Conservation (phyloP, 345 rosid genomes). For the Bruguiera gymnorhiza region DNA sequence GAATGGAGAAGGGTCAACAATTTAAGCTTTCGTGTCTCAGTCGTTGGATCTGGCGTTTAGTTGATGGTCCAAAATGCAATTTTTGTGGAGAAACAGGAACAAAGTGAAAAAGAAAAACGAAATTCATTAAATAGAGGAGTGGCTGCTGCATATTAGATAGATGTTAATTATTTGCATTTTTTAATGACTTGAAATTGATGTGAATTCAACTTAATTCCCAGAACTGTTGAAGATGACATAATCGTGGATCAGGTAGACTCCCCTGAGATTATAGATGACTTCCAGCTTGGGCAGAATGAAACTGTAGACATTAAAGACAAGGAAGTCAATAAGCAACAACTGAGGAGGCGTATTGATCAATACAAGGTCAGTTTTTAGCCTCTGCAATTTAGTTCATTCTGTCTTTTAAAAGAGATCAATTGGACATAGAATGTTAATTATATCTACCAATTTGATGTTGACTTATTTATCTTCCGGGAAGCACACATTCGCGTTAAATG, state of each 20-base stretch:
- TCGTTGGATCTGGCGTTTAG: too few relatives aligned
- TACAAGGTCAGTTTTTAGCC: slow-evolving; percentile 51
- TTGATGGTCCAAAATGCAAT: too few relatives aligned
- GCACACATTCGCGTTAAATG: too few relatives aligned
- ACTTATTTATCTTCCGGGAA: too few relatives aligned
- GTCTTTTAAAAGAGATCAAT: neutral
- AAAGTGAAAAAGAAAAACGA: too few relatives aligned
- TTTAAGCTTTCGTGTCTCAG: too few relatives aligned
- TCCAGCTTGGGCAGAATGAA: slow-evolving; percentile 90
- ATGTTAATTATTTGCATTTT: neutral
- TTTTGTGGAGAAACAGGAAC: too few relatives aligned
- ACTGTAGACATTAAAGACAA: slow-evolving; percentile 78
- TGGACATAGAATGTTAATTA: neutral
- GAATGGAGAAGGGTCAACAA: too few relatives aligned
- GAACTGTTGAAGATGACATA: slow-evolving; percentile 88
- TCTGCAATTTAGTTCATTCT: neutral
- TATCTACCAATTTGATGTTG: neutral
- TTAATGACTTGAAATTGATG: neutral
- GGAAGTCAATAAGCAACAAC: slow-evolving; percentile 75
- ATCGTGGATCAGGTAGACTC: slow-evolving; percentile 73
- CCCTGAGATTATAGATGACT: slow-evolving; percentile 83
- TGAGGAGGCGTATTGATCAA: slow-evolving; percentile 64
- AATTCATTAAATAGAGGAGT: too few relatives aligned
- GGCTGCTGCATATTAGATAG: too few relatives aligned
- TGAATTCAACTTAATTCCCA: slow-evolving; percentile 20